Percentiles rank a stretch among this genome's conserved stretches.
Conservation (phyloP, 139 green algal species). For the Tetradesmus obliquus region DNA sequence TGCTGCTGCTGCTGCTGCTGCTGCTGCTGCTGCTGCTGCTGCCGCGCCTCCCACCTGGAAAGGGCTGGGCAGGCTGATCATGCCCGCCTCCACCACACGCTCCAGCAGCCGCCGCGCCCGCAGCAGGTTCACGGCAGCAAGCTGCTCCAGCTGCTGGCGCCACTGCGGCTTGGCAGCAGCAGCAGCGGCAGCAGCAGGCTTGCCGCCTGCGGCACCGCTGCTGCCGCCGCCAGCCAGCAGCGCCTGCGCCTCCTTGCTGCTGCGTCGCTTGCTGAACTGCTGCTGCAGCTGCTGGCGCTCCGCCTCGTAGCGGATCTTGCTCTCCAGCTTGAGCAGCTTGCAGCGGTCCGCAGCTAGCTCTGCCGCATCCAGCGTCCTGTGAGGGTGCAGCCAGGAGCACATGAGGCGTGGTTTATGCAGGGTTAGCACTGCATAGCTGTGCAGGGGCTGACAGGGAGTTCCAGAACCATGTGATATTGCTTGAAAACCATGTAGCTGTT, state of each 20-base stretch:
- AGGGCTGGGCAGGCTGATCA: conserved; percentile 46
- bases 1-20: too few relatives aligned
- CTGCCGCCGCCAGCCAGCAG: conserved; percentile 3
- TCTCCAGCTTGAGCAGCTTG: conserved; percentile 35
- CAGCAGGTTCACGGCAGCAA: neutral
- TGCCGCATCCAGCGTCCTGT: conserved; percentile 23
- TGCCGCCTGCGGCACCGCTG: neutral
- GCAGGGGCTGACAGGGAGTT: too few relatives aligned
- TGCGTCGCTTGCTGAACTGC: conserved; percentile 7
- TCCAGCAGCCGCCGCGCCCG: neutral
- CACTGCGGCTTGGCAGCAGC: neutral
- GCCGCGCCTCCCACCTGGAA: conserved; percentile 34
- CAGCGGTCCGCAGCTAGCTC: conserved; percentile 11
- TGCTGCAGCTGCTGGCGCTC: conserved; percentile 27
- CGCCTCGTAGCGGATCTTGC: conserved; percentile 23
- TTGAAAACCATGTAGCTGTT: too few relatives aligned
- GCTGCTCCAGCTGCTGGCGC: neutral
- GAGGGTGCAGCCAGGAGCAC: neutral
- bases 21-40: neutral
- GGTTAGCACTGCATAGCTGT: too few relatives aligned
- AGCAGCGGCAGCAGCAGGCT: neutral
- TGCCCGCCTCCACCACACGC: neutral
- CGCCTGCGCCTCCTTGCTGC: neutral
- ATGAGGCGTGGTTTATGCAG: neutral
- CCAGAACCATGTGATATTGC: too few relatives aligned